Conservation (phyloP, 495 filamentous ascomycete species). For the Penicillium arizonense region DNA sequence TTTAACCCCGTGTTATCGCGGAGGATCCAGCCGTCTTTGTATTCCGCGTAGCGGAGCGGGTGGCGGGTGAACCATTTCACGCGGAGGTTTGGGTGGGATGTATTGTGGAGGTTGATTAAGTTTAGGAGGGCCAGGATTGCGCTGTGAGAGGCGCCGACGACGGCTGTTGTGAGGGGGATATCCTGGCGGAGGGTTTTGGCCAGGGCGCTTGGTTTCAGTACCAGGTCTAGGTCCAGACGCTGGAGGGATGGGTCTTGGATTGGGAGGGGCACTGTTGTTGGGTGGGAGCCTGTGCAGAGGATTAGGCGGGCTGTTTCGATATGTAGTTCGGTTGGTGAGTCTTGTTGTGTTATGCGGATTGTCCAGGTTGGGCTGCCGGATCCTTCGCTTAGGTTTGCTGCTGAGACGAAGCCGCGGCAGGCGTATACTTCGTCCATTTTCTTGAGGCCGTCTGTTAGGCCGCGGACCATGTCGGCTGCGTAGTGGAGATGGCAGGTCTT, state of each 20-base stretch:
- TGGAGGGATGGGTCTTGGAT: constrained; percentile 27
- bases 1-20: constrained; percentile 65
- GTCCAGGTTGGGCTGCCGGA: constrained; percentile 37
- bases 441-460: constrained; percentile 48
- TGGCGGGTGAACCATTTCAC: constrained; percentile 63
- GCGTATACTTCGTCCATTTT: constrained; percentile 44
- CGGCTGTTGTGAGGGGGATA: constrained; percentile 42
- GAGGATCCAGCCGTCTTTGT: constrained; percentile 60
- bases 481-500: constrained; percentile 52
- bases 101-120: constrained; percentile 49
- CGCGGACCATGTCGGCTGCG: constrained; percentile 52
- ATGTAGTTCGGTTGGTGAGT: constrained; percentile 30
- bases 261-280: constrained; percentile 43
- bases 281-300: constrained; percentile 58
- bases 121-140: constrained; percentile 62
- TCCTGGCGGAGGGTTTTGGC: constrained; percentile 34
- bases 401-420: constrained; percentile 40
- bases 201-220: constrained; percentile 55
- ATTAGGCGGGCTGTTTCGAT: constrained; percentile 44
- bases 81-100: constrained; percentile 49
- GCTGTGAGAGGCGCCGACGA: constrained; percentile 61
- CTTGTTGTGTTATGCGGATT: constrained; percentile 34
- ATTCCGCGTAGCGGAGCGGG: constrained; percentile 58
- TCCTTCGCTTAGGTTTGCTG: constrained; percentile 33
- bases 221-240: constrained; percentile 52